Conservation (phyloP, 2,329 filamentous ascomycete genomes). For the Gaeumannomyces sp. region DNA sequence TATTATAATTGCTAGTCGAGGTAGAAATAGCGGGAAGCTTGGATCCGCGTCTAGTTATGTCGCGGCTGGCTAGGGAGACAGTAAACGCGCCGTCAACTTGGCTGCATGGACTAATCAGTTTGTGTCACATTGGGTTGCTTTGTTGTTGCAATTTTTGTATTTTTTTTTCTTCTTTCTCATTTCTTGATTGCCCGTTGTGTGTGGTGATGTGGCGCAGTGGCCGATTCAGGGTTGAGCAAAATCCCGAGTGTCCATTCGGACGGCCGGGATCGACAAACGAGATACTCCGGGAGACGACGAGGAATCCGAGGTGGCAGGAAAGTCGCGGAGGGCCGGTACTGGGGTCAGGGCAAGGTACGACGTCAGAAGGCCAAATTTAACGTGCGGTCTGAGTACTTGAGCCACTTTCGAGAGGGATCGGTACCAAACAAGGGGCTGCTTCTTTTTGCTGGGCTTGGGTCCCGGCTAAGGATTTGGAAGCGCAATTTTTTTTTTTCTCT, state of each 20-base stretch:
- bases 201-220: background rate
- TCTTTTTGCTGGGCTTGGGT: background rate
- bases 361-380: background rate
- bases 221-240: no score
- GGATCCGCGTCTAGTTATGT: background rate
- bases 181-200: background rate
- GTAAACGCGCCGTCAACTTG: background rate
- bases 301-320: background rate
- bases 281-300: background rate
- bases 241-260: background rate
- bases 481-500: background rate
- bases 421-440: background rate
- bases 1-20: background rate
- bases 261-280: background rate
- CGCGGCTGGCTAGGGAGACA: background rate
- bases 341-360: background rate
- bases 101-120: no score
- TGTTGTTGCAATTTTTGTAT: no score
- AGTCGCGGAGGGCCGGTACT: background rate
- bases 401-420: no score
- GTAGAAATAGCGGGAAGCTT: background rate
- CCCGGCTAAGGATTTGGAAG: background rate
- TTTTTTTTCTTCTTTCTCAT: no score
- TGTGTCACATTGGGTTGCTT: no score
- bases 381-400: background rate